phyloP scores from a whole-genome alignment of 176 grass and related monocot species.

The Rhipidocladum racemiflorum region DNA sequence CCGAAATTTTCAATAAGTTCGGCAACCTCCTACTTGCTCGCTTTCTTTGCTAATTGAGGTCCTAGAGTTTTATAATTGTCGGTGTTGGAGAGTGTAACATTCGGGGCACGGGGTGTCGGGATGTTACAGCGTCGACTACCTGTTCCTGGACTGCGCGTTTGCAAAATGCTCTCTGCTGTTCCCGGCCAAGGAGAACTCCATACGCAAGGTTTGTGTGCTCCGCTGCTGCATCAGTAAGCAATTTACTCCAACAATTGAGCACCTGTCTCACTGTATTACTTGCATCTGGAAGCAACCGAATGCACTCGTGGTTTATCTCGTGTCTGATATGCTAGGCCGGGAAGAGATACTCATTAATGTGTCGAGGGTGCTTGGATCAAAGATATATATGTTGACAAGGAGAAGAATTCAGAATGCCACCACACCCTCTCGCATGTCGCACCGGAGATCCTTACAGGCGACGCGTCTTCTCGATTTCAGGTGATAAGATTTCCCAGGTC shows the following conservation, averaged over 20 bases:
- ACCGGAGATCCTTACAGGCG: constrained; percentile 55
- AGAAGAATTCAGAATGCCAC: constrained; percentile 44
- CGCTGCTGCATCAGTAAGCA: background rate
- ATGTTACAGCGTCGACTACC: constrained; percentile 39
- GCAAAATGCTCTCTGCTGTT: constrained; percentile 52
- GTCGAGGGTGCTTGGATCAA: constrained; percentile 52
- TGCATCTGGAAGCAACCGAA: constrained; percentile 69
- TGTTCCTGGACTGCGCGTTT: constrained; percentile 83
- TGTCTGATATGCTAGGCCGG: constrained; percentile 73
- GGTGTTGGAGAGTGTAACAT: too few species aligned
- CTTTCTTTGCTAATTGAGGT: too few species aligned
- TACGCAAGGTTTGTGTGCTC: constrained; percentile 44
- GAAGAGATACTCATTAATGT: constrained; percentile 66
- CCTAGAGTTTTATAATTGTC: too few species aligned
- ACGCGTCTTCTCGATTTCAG: constrained; percentile 49
- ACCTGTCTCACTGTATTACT: background rate
- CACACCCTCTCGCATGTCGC: constrained; percentile 40
- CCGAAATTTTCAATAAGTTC: too few species aligned
- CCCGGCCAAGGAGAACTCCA: constrained; percentile 54
- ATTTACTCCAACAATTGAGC: background rate
- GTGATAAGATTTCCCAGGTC: constrained; percentile 49
- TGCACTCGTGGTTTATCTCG: constrained; percentile 50
- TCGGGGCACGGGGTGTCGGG: too few species aligned
- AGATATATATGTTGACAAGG: constrained; percentile 46
- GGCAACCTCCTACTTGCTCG: too few species aligned